Conservation (phyloP, 345 rosid species). For the Camelina laxa region DNA sequence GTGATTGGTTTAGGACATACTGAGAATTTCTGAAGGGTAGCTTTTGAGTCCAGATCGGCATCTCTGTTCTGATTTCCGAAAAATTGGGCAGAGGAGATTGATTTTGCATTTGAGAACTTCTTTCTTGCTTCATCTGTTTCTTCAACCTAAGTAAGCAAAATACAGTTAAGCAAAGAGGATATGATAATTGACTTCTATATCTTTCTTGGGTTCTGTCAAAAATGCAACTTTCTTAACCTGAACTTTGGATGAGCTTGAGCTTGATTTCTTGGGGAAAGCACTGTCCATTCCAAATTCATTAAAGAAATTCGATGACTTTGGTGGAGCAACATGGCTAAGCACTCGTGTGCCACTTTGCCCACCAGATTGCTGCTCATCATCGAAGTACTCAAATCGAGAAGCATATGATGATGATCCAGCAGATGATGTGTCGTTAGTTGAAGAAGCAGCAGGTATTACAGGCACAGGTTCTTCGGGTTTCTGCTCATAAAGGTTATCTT, state of each 20-base stretch:
- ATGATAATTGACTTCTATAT: neutral
- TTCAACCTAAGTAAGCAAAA: conserved; percentile 53
- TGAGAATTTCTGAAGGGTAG: conserved; percentile 83
- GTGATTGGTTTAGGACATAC: conserved; percentile 51
- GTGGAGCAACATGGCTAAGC: conserved; percentile 90
- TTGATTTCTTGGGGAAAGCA: conserved; percentile 67
- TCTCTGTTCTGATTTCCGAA: conserved; percentile 74
- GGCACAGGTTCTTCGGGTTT: conserved; percentile 89
- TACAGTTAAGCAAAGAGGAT: neutral
- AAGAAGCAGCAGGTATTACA: conserved; percentile 59
- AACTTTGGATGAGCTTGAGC: conserved; percentile 64
- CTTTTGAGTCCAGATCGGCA: conserved; percentile 71
- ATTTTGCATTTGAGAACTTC: conserved; percentile 94
- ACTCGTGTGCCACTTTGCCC: conserved; percentile 68
- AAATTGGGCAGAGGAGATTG: conserved; percentile 95
- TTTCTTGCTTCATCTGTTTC: conserved; percentile 97
- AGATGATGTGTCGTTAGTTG: conserved; percentile 51
- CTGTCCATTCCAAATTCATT: conserved; percentile 89
- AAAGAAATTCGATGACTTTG: conserved; percentile 89
- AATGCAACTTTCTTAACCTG: conserved; percentile 54
- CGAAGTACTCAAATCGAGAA: conserved; percentile 96
- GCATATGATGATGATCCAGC: conserved; percentile 62
- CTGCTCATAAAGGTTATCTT: conserved; percentile 90
- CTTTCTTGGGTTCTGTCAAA: neutral
- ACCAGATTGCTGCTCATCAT: conserved; percentile 61